phyloP scores from a whole-genome alignment of 163 green algal genomes.

The Prototheca cutis region DNA sequence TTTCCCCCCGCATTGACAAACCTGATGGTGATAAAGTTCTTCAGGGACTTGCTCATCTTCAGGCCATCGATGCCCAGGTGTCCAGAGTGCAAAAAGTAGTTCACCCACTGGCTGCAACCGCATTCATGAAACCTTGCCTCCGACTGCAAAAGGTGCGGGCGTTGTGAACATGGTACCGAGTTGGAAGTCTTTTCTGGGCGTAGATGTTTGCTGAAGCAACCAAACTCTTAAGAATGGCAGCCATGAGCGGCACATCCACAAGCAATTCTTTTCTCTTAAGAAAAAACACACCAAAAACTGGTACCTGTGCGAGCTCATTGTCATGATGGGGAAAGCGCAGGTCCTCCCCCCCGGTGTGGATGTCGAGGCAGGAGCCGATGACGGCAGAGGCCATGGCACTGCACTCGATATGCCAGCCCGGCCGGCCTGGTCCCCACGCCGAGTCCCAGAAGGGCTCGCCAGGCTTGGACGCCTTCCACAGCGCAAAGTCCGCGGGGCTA shows the following conservation, averaged over 20 bases:
- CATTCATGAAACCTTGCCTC: conserved; percentile 74
- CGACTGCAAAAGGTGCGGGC: conserved; percentile 52
- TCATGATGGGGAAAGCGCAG: conserved; percentile 96
- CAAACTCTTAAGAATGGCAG: too few species aligned
- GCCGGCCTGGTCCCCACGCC: conserved; percentile 80
- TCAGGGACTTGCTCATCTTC: conserved; percentile 99
- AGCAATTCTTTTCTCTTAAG: too few species aligned
- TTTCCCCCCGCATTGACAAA: conserved; percentile 6
- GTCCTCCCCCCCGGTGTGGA: conserved; percentile 90
- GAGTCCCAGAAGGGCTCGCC: conserved; percentile 87
- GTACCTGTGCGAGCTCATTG: conserved; percentile 93
- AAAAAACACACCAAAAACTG: conserved; percentile 48
- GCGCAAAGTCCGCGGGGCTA: conserved; percentile 77
- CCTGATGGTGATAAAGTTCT: conserved; percentile 98
- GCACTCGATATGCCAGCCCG: conserved; percentile 99
- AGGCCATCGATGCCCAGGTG: conserved; percentile 93
- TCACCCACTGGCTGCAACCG: conserved; percentile 82
- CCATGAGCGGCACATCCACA: too few species aligned
- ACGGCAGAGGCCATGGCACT: conserved; percentile 85
- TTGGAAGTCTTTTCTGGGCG: too few species aligned
- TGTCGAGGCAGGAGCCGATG: conserved; percentile 74
- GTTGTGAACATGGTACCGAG: too few species aligned
- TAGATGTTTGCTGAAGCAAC: too few species aligned
- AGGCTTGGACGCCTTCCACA: conserved; percentile 91
- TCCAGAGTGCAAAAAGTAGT: conserved; percentile 96